These are phyloP conservation scores for Solanum gandarillasii DNA, from an alignment of 257 asterid species.

Conservation along the genomic window DNA sequence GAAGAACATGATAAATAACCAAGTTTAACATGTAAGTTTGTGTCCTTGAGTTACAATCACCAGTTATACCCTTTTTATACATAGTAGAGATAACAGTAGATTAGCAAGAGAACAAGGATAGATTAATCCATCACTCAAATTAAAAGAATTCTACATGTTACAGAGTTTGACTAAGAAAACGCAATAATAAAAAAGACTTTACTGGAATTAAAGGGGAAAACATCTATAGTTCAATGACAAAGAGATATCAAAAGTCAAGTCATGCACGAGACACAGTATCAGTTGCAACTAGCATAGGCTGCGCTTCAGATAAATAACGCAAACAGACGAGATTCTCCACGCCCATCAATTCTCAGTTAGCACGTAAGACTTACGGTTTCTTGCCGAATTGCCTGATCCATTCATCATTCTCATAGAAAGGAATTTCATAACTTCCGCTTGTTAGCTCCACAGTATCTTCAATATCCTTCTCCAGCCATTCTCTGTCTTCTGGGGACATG, in stretches of 20 bases:
- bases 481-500: constrained; percentile 88
- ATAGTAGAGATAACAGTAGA: background rate
- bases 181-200: background rate
- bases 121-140: background rate
- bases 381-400: constrained; percentile 66
- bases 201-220: background rate
- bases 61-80: background rate
- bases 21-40: background rate
- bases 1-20: background rate
- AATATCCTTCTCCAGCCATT: constrained; percentile 96
- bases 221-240: background rate
- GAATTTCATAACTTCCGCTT: constrained; percentile 51
- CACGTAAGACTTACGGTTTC: constrained; percentile 68
- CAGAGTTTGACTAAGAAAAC: background rate
- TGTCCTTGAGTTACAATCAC: background rate
- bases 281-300: background rate
- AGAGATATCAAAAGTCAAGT: background rate
- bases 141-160: background rate
- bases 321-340: background rate
- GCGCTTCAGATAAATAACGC: background rate
- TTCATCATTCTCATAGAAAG: constrained; percentile 72
- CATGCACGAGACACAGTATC: background rate
- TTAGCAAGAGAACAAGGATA: background rate
- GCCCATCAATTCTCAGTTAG: background rate
- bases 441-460: constrained; percentile 67